Evolutionary conservation across 805 yeast genomes (phyloP).

Genomic region (Schwanniomyces vanrijiae): DNA sequence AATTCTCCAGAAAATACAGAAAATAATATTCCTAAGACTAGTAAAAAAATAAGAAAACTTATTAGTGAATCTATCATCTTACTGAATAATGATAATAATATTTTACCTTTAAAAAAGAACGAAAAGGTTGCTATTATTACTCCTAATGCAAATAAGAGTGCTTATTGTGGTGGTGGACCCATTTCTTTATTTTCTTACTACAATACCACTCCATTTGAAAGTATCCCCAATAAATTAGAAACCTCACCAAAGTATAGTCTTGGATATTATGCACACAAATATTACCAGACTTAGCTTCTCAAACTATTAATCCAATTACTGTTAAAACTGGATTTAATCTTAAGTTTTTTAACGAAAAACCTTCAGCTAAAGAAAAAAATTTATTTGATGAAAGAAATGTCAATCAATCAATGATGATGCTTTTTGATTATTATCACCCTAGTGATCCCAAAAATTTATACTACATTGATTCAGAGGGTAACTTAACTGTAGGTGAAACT

Average conservation of each 20-base stretch:
- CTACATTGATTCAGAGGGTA: no score
- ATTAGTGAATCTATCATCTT: slow-evolving; percentile 28
- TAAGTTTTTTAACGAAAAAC: no score
- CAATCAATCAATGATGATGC: no score
- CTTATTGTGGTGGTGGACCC: slow-evolving; percentile 35
- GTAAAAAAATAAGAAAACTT: slow-evolving; percentile 19
- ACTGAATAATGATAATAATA: slow-evolving; percentile 24
- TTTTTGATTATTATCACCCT: no score
- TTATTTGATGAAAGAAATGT: no score
- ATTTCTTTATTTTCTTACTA: slow-evolving; percentile 27
- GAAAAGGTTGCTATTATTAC: slow-evolving; percentile 32
- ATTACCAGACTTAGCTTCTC: slow-evolving; percentile 26
- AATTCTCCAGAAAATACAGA: slow-evolving; percentile 18
- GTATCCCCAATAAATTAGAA: slow-evolving; percentile 13
- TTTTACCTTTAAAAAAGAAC: slow-evolving; percentile 31
- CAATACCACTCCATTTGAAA: slow-evolving; percentile 25
- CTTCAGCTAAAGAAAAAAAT: no score
- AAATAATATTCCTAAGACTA: slow-evolving; percentile 26
- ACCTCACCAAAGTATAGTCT: slow-evolving; percentile 23
- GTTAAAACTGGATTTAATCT: slow-evolving; percentile 23
- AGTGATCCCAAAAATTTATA: no score
- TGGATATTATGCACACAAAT: slow-evolving; percentile 30
- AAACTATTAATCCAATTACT: slow-evolving; percentile 18
- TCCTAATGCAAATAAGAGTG: slow-evolving; percentile 28
- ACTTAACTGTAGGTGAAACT: no score